Evolutionary conservation across 495 filamentous ascomycete species (phyloP).

Genomic region (Choiromyces venosus): DNA sequence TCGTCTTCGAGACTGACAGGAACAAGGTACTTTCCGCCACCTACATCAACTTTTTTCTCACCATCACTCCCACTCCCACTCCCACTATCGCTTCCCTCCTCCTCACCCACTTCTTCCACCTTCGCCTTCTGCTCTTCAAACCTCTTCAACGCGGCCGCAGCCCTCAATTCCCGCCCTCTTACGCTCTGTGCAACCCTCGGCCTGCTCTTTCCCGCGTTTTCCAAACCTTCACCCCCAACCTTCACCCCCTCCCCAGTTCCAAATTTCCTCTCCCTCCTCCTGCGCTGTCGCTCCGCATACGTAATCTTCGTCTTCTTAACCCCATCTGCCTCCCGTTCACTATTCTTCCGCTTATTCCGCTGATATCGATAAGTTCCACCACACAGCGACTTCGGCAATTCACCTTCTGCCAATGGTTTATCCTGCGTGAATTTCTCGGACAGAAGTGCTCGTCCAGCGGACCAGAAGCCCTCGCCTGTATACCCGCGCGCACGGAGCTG

Average conservation of each 20-base stretch:
- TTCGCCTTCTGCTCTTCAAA: conserved; percentile 55
- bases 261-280: conserved; percentile 67
- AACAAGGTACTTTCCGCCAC: conserved; percentile 57
- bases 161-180: conserved; percentile 66
- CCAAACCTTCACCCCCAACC: conserved; percentile 63
- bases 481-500: conserved; percentile 61
- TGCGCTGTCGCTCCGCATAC: conserved; percentile 59
- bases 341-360: conserved; percentile 49
- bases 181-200: conserved; percentile 65
- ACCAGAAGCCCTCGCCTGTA: conserved; percentile 74
- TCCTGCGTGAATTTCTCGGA: conserved; percentile 56
- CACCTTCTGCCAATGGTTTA: conserved; percentile 48
- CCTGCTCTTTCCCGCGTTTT: conserved; percentile 62
- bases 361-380: conserved; percentile 56
- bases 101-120: conserved; percentile 29
- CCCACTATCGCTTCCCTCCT: conserved; percentile 40
- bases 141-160: conserved; percentile 67
- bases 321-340: background rate
- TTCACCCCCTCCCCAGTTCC: conserved; percentile 56
- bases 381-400: conserved; percentile 60
- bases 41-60: conserved; percentile 50
- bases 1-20: conserved; percentile 70
- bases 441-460: conserved; percentile 55
- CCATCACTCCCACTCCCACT: conserved; percentile 36
- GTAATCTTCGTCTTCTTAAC: conserved; percentile 49